A percentile compares a stretch with the other conserved stretches of the same genome.
Evolutionary conservation across 2,329 filamentous ascomycete genomes (phyloP).

Genomic region (Sporothrix brasiliensis): DNA sequence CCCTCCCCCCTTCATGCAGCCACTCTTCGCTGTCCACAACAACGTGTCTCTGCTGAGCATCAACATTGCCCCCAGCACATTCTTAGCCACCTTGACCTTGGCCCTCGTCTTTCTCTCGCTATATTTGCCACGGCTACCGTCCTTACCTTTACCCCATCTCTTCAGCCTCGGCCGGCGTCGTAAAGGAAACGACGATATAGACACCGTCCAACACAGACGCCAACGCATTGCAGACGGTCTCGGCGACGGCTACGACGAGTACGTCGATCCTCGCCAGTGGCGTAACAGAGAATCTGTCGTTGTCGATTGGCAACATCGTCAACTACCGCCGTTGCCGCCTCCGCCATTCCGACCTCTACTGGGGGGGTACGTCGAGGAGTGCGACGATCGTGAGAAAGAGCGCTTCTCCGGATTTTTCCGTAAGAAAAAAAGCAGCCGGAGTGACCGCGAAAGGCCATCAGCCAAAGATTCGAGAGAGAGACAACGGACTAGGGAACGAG

Average conservation of each 20-base stretch:
- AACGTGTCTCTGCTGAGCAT: conserved; percentile 63
- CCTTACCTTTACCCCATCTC: conserved; percentile 35
- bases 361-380: conserved; percentile 26
- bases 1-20: conserved; percentile 51
- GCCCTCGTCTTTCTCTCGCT: conserved; percentile 56
- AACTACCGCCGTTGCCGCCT: conserved; percentile 33
- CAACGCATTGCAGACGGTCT: conserved; percentile 27
- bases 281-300: conserved; percentile 14
- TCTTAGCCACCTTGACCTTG: conserved; percentile 55
- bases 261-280: conserved; percentile 8
- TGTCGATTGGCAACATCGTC: conserved; percentile 33
- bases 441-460: conserved; percentile 15
- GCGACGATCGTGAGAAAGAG: conserved; percentile 21
- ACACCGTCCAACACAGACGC: conserved; percentile 18
- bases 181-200: conserved; percentile 29
- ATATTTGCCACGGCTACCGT: conserved; percentile 47
- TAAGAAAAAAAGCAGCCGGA: conserved; percentile 27
- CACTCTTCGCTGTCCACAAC: conserved; percentile 63
- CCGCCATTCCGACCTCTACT: conserved; percentile 29
- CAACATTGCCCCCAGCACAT: conserved; percentile 61
- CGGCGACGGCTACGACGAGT: conserved; percentile 33
- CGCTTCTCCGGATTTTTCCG: neutral
- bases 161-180: conserved; percentile 37
- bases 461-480: conserved; percentile 8
- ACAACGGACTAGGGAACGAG: conserved; percentile 25